Conservation (phyloP, 208 protist species). For the Tritrichomonas musculus region DNA sequence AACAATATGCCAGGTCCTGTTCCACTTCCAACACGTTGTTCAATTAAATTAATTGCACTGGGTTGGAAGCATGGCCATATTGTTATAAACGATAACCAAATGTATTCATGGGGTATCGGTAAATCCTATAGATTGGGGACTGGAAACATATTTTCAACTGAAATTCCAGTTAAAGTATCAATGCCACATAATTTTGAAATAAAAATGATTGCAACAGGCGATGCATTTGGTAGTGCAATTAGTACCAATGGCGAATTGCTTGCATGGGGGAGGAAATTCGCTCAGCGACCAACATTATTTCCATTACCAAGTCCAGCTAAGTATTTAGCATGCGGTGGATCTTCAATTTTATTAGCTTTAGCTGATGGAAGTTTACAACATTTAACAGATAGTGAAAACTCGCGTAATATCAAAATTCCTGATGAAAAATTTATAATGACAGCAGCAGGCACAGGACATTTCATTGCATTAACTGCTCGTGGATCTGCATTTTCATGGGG, state of each 20-base stretch:
- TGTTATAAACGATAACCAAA: not conserved
- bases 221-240: not conserved
- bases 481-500: not conserved
- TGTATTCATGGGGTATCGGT: slow-evolving; percentile 2
- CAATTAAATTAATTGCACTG: not conserved
- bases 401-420: not conserved
- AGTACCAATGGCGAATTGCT: not conserved
- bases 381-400: not conserved
- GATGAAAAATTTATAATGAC: not conserved
- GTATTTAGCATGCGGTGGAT: not conserved
- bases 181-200: not conserved
- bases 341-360: not conserved
- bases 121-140: not conserved
- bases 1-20: not conserved
- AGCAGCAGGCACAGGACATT: not conserved
- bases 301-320: not conserved
- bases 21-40: not conserved
- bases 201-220: not conserved
- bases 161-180: not conserved
- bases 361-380: not conserved
- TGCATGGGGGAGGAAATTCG: not conserved
- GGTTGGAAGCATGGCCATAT: not conserved
- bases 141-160: not conserved
- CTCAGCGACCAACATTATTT: not conserved
- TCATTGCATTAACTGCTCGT: not conserved